phyloP scores from a whole-genome alignment of 176 grass and related monocot species.

The Triticum turgidum region DNA sequence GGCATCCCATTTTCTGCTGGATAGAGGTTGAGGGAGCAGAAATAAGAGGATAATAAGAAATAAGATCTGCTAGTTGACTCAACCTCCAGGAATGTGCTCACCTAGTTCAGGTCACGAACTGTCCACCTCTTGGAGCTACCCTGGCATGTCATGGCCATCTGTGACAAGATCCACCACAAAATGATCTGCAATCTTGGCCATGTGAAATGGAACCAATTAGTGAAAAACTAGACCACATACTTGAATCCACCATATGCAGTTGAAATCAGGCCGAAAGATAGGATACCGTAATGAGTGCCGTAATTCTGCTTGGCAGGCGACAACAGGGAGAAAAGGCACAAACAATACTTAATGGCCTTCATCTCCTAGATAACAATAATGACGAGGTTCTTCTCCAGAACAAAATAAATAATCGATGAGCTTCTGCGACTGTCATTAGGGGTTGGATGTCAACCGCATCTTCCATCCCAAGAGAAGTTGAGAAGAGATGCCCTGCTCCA shows the following conservation, averaged over 20 bases:
- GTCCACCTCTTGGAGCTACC: conserved; percentile 2
- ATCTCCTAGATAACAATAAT: background rate
- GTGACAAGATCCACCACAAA: conserved; percentile 22
- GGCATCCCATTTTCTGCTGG: background rate
- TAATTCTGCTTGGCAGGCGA: background rate
- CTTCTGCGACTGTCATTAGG: background rate
- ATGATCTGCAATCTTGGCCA: conserved; percentile 4
- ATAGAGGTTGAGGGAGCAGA: conserved; percentile 1
- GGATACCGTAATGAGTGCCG: background rate
- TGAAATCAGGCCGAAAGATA: background rate
- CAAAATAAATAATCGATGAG: background rate
- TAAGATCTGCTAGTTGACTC: conserved; percentile 18
- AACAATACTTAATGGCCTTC: background rate
- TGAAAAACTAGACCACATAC: background rate
- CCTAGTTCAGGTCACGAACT: background rate
- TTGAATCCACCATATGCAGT: background rate
- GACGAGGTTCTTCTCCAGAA: background rate
- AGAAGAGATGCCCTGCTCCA: background rate
- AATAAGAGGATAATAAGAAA: background rate
- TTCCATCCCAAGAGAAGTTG: background rate
- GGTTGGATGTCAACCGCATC: background rate
- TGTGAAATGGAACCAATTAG: background rate
- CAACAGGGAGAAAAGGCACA: background rate
- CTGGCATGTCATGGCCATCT: background rate
- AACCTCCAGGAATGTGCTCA: conserved; percentile 12